phyloP scores from a whole-genome alignment of 208 protist species.

The Trypanosoma platydactyli region DNA sequence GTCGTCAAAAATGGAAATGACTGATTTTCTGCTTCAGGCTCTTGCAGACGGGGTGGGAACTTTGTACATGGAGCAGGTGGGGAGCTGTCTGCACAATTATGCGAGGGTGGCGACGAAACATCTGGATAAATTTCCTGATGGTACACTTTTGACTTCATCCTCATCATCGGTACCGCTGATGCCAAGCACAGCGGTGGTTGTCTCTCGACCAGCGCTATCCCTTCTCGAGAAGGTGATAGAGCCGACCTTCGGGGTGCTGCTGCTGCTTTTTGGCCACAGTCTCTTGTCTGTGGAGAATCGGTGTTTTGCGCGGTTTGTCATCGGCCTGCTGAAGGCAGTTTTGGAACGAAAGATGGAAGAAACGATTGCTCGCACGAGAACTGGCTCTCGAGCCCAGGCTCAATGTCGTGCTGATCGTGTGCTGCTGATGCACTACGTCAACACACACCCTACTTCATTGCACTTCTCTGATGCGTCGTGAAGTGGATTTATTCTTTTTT shows the following conservation, averaged over 20 bases:
- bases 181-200: neutral
- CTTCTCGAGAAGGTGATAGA: slow-evolving; percentile 25
- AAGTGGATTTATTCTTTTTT: slow-evolving; percentile 1
- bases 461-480: slow-evolving; percentile 3
- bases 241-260: slow-evolving; percentile 22
- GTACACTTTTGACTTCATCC: too few species aligned
- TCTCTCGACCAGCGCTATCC: slow-evolving; percentile 1
- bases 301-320: slow-evolving; percentile 8
- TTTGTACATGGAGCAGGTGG: slow-evolving; percentile 10
- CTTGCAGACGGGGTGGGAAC: neutral
- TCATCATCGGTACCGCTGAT: too few species aligned
- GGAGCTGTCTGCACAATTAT: slow-evolving; percentile 2
- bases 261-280: neutral
- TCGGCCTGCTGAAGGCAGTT: slow-evolving; percentile 17
- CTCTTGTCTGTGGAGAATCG: neutral
- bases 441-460: slow-evolving; percentile 12
- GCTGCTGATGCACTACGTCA: slow-evolving; percentile 23
- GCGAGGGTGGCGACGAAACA: neutral
- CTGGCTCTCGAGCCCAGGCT: neutral
- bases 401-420: slow-evolving; percentile 11
- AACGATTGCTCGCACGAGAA: neutral
- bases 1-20: neutral
- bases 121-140: slow-evolving; percentile 1
- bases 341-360: slow-evolving; percentile 13
- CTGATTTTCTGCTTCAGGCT: slow-evolving; percentile 7